phyloP scores from a whole-genome alignment of 495 filamentous ascomycete species.

The Aspergillus incahuasiensis region DNA sequence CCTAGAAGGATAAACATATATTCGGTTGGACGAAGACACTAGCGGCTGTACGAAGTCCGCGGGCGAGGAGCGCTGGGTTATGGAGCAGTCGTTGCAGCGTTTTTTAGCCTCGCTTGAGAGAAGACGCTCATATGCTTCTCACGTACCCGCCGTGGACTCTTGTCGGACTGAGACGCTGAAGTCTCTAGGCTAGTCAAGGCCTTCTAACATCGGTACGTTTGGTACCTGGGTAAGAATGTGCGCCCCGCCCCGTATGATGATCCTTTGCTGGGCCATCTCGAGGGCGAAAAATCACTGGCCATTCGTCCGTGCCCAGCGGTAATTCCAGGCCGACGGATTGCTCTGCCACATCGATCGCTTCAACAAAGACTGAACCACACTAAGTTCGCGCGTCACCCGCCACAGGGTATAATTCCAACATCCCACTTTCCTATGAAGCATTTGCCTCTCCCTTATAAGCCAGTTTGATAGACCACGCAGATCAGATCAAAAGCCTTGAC shows the following conservation, averaged over 20 bases:
- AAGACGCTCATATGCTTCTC: slow-evolving; percentile 5
- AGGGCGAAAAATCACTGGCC: slow-evolving; percentile 24
- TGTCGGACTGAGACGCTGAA: slow-evolving; percentile 11
- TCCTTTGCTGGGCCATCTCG: slow-evolving; percentile 16
- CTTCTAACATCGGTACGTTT: slow-evolving; percentile 27
- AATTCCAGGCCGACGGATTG: slow-evolving; percentile 16
- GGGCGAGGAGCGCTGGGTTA: neutral
- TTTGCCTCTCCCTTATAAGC: slow-evolving; percentile 16
- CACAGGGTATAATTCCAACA: slow-evolving; percentile 19
- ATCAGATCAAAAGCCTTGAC: slow-evolving; percentile 3
- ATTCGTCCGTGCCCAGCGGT: slow-evolving; percentile 14
- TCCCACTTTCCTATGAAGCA: slow-evolving; percentile 13
- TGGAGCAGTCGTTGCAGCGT: neutral
- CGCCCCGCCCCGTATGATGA: slow-evolving; percentile 28
- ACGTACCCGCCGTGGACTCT: slow-evolving; percentile 14
- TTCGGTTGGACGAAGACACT: slow-evolving; percentile 6
- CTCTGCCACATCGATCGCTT: slow-evolving; percentile 17
- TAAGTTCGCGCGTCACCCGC: slow-evolving; percentile 3
- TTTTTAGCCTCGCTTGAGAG: slow-evolving; percentile 8
- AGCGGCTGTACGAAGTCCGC: neutral
- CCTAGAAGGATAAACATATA: slow-evolving; percentile 5
- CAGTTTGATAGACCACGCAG: slow-evolving; percentile 10
- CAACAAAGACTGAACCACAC: slow-evolving; percentile 11
- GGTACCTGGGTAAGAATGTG: slow-evolving; percentile 24
- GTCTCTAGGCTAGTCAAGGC: slow-evolving; percentile 22